Evolutionary conservation across 345 rosid species (phyloP).

Genomic region (Syzygium aromaticum): DNA sequence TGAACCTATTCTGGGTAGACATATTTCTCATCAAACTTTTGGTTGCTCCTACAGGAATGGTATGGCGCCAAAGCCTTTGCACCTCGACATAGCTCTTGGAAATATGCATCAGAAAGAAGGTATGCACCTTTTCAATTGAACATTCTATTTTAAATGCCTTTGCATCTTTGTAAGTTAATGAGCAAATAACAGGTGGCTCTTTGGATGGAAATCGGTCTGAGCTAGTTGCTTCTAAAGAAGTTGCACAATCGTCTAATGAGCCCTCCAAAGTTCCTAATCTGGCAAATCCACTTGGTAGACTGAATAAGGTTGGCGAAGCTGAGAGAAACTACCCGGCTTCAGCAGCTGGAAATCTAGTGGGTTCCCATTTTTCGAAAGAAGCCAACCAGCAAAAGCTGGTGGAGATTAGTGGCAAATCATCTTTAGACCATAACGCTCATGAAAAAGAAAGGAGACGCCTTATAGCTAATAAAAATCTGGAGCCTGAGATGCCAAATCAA

Average conservation of each 20-base stretch:
- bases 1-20: not conserved
- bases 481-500: conserved; percentile 41
- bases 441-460: conserved; percentile 42
- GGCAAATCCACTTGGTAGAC: conserved; percentile 33
- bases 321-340: conserved; percentile 22
- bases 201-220: not conserved
- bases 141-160: not conserved
- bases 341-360: conserved; percentile 42
- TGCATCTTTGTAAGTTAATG: not conserved
- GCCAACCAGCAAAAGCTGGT: conserved; percentile 25
- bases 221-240: not conserved
- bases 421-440: conserved; percentile 17
- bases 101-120: conserved; percentile 68
- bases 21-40: conserved; percentile 1
- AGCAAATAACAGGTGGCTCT: conserved; percentile 1
- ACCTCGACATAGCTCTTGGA: conserved; percentile 86
- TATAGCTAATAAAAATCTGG: conserved; percentile 29
- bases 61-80: conserved; percentile 74
- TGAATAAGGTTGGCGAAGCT: conserved; percentile 30
- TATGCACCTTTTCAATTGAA: conserved; percentile 9
- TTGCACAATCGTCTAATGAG: conserved; percentile 15
- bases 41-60: conserved; percentile 40
- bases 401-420: conserved; percentile 29
- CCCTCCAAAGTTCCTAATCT: conserved; percentile 37
- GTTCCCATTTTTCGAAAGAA: conserved; percentile 32